These are phyloP conservation scores for Penicillium soppii DNA, from an alignment of 495 filamentous ascomycete species.

Conservation along the genomic window DNA sequence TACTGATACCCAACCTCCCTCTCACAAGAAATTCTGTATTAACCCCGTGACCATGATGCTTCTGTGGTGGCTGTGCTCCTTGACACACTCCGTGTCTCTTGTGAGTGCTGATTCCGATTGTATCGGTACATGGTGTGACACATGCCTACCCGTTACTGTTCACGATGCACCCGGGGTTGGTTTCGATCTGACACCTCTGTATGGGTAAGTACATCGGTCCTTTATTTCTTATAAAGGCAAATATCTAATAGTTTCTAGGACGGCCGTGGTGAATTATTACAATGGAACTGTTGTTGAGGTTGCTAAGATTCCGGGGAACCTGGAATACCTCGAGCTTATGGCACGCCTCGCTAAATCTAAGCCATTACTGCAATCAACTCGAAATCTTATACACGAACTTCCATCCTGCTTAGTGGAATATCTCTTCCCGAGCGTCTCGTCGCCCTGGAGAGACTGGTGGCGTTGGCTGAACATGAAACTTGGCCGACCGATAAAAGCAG, in stretches of 20 bases:
- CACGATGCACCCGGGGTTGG: slow-evolving; percentile 12
- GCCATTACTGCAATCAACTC: not conserved
- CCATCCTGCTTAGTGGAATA: not conserved
- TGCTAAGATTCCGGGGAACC: slow-evolving; percentile 9
- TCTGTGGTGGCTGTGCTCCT: too few species aligned
- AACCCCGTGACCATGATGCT: too few species aligned
- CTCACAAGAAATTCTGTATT: too few species aligned
- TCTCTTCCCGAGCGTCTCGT: not conserved
- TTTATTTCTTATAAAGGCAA: not conserved
- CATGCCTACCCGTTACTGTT: too few species aligned
- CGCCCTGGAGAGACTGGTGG: slow-evolving; percentile 8
- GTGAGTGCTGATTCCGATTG: too few species aligned
- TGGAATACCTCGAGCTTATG: slow-evolving; percentile 18
- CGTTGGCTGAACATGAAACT: slow-evolving; percentile 11
- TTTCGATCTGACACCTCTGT: slow-evolving; percentile 15
- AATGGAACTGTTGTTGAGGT: slow-evolving; percentile 17
- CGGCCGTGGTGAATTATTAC: slow-evolving; percentile 11
- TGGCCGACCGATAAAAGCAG: slow-evolving; percentile 1
- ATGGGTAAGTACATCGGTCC: slow-evolving; percentile 7
- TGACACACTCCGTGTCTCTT: too few species aligned
- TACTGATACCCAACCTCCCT: too few species aligned
- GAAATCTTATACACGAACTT: not conserved
- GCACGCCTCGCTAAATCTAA: slow-evolving; percentile 8
- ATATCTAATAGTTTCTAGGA: slow-evolving; percentile 7
- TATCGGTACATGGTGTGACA: too few species aligned